Evolutionary conservation across 192 early-diverging fungal species (phyloP).

Genomic region (Dissophora globulifera): DNA sequence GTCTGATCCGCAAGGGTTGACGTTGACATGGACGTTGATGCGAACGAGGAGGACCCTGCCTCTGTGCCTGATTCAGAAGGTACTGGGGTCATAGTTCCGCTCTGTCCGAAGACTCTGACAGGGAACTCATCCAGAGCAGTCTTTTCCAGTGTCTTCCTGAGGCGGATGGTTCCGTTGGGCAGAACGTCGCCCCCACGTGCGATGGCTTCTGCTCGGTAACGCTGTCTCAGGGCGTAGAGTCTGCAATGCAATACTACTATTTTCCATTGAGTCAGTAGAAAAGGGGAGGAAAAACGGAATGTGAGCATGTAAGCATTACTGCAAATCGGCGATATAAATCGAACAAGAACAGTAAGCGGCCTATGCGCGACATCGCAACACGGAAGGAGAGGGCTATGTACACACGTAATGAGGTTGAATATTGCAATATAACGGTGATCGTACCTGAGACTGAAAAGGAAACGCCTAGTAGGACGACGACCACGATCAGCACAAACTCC

Average conservation of each 20-base stretch:
- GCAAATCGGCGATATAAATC: no score
- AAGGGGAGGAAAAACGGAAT: neutral
- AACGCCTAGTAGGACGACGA: constrained; percentile 30
- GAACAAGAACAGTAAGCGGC: no score
- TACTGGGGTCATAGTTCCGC: neutral
- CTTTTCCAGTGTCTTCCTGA: constrained; percentile 33
- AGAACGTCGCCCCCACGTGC: constrained; percentile 33
- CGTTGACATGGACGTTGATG: neutral
- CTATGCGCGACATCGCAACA: no score
- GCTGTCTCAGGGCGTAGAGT: constrained; percentile 29
- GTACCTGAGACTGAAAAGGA: constrained; percentile 47
- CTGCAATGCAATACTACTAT: constrained; percentile 41
- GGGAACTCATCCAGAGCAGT: constrained; percentile 25
- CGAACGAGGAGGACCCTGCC: neutral
- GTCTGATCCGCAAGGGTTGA: neutral
- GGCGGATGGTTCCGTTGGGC: constrained; percentile 37
- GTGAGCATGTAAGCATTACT: neutral
- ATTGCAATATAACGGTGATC: neutral
- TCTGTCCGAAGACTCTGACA: constrained; percentile 25
- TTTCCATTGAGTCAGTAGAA: neutral
- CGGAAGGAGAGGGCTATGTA: neutral
- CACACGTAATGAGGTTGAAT: neutral
- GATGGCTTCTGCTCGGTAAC: constrained; percentile 33
- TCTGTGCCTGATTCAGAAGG: no score
- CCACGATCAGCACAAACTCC: constrained; percentile 47